Evolutionary conservation across 768 basidiomycete species (phyloP), one percentile per base, ranked within the genome.

Genomic region (Hygrophorus russula): DNA sequence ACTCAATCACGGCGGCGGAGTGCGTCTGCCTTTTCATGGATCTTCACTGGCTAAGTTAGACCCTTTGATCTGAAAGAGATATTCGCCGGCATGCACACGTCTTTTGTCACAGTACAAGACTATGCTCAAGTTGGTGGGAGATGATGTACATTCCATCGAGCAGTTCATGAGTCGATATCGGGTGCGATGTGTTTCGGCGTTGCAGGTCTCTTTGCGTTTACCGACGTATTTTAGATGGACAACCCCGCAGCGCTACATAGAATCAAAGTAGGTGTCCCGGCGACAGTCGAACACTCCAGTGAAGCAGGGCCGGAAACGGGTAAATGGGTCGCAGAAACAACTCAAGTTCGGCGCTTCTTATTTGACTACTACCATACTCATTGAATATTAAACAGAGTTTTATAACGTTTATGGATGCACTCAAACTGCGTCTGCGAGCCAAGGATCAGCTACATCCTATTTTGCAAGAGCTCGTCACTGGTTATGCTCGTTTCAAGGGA

Each of bases 381-480:
- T 10, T 8, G 24, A 1, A 31, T 15, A n/a, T 14, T 32, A 14
- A 33, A 1, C 53, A 97, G 91, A 85, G 81, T 59, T 99, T 98
- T 49, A 98, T 99, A 51, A 98, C 94, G 0, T 93, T 98, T 51
- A 96, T 98, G 89, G 96, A 99, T 53, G 94, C 92, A 1, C 70
- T 98, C 19, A 93, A 92, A 56, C 70, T 98, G 39, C 80, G 84
- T 8, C 66, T 97, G 53, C 77, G 91, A n/a, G 94, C 96, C 2
- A 99, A 97, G 59, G 96, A 98, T 55, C 91, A 96, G 54, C 70
- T 99, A 2, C 93, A 98, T 59, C 92, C 93, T 0, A 78, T 96
- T 47, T 59, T 98, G 35, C 90, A 94, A 50, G 96, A 94, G 51
- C 77, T 99, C n/a, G 90, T 97, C 51, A 87, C 85, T 1, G 82